phyloP scores from a whole-genome alignment of 2,329 filamentous ascomycete genomes.

The Pyricularia pennisetigena region DNA sequence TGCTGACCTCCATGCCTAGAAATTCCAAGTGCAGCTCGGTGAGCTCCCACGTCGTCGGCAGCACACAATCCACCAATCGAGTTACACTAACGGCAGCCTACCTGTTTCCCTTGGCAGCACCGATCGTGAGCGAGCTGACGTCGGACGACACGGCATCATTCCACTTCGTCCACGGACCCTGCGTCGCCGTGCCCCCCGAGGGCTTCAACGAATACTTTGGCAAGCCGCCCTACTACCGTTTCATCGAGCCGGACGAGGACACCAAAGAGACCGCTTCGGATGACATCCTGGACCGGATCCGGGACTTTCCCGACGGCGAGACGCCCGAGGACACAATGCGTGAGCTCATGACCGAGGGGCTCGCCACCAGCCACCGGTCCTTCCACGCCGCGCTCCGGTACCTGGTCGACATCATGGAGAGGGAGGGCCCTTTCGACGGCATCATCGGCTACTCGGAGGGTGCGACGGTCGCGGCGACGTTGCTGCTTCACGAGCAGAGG shows the following conservation, averaged over 20 bases:
- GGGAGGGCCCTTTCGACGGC: slow-evolving; percentile 36
- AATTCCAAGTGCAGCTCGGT: slow-evolving; percentile 45
- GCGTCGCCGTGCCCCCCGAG: slow-evolving; percentile 37
- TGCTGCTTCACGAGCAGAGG: slow-evolving; percentile 39
- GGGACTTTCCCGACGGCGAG: slow-evolving; percentile 41
- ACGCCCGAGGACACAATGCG: slow-evolving; percentile 47
- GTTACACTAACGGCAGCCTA: not conserved
- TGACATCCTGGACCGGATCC: slow-evolving; percentile 38
- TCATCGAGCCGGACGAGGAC: slow-evolving; percentile 39
- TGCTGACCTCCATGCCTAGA: slow-evolving; percentile 18
- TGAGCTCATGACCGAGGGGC: slow-evolving; percentile 28
- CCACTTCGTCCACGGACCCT: slow-evolving; percentile 41
- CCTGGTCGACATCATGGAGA: slow-evolving; percentile 33
- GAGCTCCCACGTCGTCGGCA: not conserved
- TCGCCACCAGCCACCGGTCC: slow-evolving; percentile 21
- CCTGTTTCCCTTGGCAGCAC: slow-evolving; percentile 13
- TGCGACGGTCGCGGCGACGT: slow-evolving; percentile 41
- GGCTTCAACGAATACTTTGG: slow-evolving; percentile 50
- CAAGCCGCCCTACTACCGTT: slow-evolving; percentile 42
- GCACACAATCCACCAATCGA: not conserved
- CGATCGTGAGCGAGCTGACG: slow-evolving; percentile 35
- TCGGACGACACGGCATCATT: slow-evolving; percentile 36
- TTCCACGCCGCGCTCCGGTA: slow-evolving; percentile 30
- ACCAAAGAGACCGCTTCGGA: slow-evolving; percentile 30
- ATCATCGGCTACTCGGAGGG: slow-evolving; percentile 54